Evolutionary conservation across 2,329 filamentous ascomycete genomes (phyloP), one percentile per base, ranked within the genome.

Genomic region (Penicillium italicum): DNA sequence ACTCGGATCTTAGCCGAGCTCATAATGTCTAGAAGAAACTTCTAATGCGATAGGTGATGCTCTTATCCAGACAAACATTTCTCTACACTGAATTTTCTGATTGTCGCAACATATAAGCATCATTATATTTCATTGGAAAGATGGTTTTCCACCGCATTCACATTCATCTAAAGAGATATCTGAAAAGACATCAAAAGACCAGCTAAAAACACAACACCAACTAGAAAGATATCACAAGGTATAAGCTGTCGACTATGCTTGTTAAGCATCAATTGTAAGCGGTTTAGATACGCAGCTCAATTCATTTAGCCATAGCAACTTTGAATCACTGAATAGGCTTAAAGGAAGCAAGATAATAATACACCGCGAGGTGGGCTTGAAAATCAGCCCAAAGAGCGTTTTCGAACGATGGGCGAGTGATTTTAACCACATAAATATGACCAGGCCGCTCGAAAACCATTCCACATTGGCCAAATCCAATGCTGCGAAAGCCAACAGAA

Each of bases 401-500:
- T 26, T 56, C 55, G 10, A 58, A 61, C 2, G 57, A 41, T 7
- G 24, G 24, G 22, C 55, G 59, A 4, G 48, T 45, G 16, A 58
- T 26, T n/a, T 61, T 58, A 7, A 58, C 7, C 0, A 30, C 54
- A 4, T 55, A 56, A 0, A 38, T 24, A 18, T 26, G 33, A 0
- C 54, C 54, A 4, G 55, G 48, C 16, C 43, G 38, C n/a, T 60
- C 55, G n/a, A 56, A 60, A 0, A 61, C 20, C 1, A 60, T 40
- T 0, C 59, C 59, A 22, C 59, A 58, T 37, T 61, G 59, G 3
- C 59, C 57, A 38, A 61, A 61, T 0, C 54, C 57, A 51, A 44
- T 56, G 9, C 28, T 30, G 4, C 59, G 54, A 33, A 28, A 53
- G 2, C 42, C 37, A 14, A 53, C 22, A 18, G 36, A n/a, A 7